Conservation (phyloP, 352 stramenopile species). For the Phytophthora vignae region DNA sequence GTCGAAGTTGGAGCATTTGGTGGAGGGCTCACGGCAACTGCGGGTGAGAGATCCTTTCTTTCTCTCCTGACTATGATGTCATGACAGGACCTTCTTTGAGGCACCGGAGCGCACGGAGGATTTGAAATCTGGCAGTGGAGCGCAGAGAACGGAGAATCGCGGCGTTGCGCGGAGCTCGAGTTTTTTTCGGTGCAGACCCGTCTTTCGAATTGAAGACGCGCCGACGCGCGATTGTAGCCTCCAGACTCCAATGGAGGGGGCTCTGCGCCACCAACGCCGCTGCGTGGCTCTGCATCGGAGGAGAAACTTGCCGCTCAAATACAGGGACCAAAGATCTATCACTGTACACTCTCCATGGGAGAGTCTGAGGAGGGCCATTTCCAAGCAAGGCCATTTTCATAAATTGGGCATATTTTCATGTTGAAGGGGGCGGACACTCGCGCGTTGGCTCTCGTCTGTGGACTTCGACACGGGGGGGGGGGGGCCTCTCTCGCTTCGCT, state of each 20-base stretch:
- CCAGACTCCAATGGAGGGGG: neutral
- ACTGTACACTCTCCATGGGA: too few relatives aligned
- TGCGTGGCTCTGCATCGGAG: neutral
- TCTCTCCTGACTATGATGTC: conserved; percentile 5
- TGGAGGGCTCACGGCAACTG: neutral
- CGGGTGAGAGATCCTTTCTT: neutral
- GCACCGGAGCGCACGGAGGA: conserved; percentile 11
- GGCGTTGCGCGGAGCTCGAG: conserved; percentile 3
- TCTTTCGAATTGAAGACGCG: conserved; percentile 4
- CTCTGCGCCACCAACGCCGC: neutral
- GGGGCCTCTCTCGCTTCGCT: too few relatives aligned
- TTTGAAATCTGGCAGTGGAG: conserved; percentile 17
- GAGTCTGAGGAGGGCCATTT: too few relatives aligned
- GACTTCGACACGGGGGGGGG: too few relatives aligned
- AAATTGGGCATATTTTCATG: too few relatives aligned
- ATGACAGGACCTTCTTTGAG: conserved; percentile 10
- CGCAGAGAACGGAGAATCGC: conserved; percentile 3
- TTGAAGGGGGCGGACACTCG: too few relatives aligned
- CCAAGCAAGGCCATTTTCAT: too few relatives aligned
- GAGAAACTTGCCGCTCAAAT: too few relatives aligned
- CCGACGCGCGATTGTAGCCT: neutral
- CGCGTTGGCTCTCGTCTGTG: too few relatives aligned
- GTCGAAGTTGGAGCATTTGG: neutral
- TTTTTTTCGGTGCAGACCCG: conserved; percentile 18
- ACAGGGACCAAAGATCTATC: too few relatives aligned